Evolutionary conservation across 345 rosid genomes (phyloP).

Genomic region (Eucalyptus fibrosa): DNA sequence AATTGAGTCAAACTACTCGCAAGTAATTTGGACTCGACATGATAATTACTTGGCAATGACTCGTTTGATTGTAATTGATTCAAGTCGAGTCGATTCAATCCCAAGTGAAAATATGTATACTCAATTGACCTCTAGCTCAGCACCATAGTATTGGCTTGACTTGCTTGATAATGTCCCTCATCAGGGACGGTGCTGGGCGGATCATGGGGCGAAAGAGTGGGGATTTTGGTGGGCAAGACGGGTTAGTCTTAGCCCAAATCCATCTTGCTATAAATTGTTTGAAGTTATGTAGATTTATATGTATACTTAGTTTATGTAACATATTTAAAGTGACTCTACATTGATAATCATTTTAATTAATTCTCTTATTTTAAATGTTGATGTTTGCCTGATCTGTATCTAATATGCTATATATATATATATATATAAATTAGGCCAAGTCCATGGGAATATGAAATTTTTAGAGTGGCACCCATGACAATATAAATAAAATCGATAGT

Average conservation of each 20-base stretch:
- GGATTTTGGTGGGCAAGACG: not conserved
- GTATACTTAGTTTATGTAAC: not conserved
- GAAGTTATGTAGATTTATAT: not conserved
- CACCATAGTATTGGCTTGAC: not conserved
- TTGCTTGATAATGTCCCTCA: not conserved
- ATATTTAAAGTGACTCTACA: not conserved
- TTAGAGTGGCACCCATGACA: not conserved
- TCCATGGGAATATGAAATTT: not conserved
- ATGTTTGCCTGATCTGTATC: not conserved
- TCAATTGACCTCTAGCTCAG: not conserved
- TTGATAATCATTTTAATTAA: too few species aligned
- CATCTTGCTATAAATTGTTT: not conserved
- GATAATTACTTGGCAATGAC: not conserved
- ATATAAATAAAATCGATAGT: not conserved
- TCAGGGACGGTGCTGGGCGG: not conserved
- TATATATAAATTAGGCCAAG: fast-evolving
- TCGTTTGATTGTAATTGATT: not conserved
- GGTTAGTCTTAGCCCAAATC: not conserved
- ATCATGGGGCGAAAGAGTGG: not conserved
- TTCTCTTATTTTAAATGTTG: not conserved
- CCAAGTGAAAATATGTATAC: not conserved
- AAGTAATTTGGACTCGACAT: not conserved
- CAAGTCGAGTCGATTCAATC: not conserved
- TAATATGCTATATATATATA: too few species aligned
- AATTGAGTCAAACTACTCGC: not conserved